These are phyloP conservation scores for Termitomyces sp. DNA, from an alignment of 768 basidiomycete species.

Conservation along the genomic window DNA sequence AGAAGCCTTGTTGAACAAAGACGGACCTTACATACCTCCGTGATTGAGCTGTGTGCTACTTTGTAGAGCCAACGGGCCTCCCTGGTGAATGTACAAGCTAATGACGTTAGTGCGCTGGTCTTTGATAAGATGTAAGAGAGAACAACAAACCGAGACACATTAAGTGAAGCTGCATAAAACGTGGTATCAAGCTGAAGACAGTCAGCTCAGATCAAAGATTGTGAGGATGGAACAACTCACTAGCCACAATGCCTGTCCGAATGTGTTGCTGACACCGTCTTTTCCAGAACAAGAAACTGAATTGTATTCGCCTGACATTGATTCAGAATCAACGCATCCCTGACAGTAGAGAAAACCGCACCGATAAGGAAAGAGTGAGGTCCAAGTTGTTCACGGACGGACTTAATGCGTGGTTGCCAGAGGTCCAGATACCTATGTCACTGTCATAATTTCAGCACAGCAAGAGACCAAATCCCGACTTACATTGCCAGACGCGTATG, in stretches of 20 bases:
- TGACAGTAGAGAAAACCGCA: conserved; percentile 11
- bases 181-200: conserved; percentile 36
- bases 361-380: conserved; percentile 47
- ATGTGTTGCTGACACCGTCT: conserved; percentile 48
- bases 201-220: not conserved
- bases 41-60: conserved; percentile 48
- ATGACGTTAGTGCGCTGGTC: not conserved
- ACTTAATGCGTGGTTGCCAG: conserved; percentile 49
- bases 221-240: conserved; percentile 15
- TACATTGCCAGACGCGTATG: conserved; percentile 48
- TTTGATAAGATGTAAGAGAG: not conserved
- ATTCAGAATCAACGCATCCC: not conserved
- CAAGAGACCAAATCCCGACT: conserved; percentile 5
- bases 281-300: conserved; percentile 52
- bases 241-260: conserved; percentile 53
- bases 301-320: conserved; percentile 44
- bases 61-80: conserved; percentile 47
- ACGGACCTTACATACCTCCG: conserved; percentile 29
- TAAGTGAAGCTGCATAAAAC: conserved; percentile 44
- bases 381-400: conserved; percentile 43
- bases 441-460: not conserved
- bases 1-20: not conserved
- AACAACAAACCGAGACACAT: conserved; percentile 39
- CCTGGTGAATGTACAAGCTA: conserved; percentile 53
- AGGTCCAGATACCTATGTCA: conserved; percentile 45